Percentiles rank a stretch among this genome's conserved stretches.
Conservation (phyloP, 2,329 filamentous ascomycete genomes). For the Coniochaeta ligniaria region DNA sequence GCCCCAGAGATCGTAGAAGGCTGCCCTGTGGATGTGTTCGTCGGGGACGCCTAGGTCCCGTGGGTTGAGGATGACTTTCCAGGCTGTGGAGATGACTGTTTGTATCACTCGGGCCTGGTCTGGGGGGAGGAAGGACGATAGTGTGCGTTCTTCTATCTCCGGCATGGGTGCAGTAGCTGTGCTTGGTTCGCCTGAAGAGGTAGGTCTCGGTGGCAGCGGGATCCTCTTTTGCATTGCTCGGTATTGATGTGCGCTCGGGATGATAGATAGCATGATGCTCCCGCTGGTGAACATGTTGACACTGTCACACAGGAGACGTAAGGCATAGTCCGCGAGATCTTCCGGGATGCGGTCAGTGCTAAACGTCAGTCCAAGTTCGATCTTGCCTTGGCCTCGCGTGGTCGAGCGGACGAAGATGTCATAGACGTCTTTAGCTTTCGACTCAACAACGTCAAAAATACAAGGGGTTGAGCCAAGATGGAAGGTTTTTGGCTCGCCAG, state of each 20-base stretch:
- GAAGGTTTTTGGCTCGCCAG: conserved; percentile 28
- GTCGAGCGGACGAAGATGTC: conserved; percentile 39
- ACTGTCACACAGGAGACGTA: conserved; percentile 36
- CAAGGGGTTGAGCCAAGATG: conserved; percentile 38
- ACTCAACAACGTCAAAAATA: conserved; percentile 32
- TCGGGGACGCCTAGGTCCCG: conserved; percentile 29
- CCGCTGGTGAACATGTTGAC: conserved; percentile 37
- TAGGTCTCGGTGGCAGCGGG: conserved; percentile 19
- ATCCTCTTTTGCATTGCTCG: conserved; percentile 29
- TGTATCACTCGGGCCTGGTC: conserved; percentile 34
- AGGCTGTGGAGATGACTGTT: conserved; percentile 32
- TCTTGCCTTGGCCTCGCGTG: conserved; percentile 24
- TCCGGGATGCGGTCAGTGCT: conserved; percentile 34
- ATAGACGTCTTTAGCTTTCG: conserved; percentile 30
- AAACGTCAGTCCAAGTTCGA: conserved; percentile 37
- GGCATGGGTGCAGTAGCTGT: not conserved
- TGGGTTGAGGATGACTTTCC: conserved; percentile 36
- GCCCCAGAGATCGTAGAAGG: conserved; percentile 44
- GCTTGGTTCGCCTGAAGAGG: conserved; percentile 5
- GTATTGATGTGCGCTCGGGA: conserved; percentile 35
- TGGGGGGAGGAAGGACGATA: conserved; percentile 19
- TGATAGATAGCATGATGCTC: conserved; percentile 37
- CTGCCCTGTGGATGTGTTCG: conserved; percentile 33
- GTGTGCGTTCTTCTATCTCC: conserved; percentile 10
- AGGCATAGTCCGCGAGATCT: conserved; percentile 34